Evolutionary conservation across 768 basidiomycete genomes (phyloP).

Genomic region (Myochromella boudieri): DNA sequence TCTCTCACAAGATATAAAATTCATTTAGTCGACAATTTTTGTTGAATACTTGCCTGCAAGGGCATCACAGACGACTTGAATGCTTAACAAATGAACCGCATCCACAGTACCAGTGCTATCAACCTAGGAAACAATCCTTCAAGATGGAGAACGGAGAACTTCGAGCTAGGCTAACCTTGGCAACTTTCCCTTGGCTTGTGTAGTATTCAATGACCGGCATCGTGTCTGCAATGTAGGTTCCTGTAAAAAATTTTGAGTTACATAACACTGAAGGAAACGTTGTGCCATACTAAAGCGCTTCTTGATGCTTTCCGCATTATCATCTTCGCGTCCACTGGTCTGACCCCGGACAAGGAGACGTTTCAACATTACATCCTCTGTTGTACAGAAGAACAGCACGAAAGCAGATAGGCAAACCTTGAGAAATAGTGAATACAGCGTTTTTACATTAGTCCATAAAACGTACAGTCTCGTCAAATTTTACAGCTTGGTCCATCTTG

Average conservation of each 20-base stretch:
- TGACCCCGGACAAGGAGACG: constrained; percentile 88
- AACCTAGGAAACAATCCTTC: constrained; percentile 41
- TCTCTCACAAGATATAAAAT: neutral
- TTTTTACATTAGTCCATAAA: neutral
- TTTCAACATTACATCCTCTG: constrained; percentile 82
- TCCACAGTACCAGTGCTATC: constrained; percentile 50
- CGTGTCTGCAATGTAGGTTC: constrained; percentile 81
- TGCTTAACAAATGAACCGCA: constrained; percentile 35
- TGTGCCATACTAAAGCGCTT: constrained; percentile 85
- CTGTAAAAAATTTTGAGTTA: constrained; percentile 36
- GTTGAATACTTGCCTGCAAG: constrained; percentile 22
- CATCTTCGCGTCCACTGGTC: constrained; percentile 94
- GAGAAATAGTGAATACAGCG: constrained; percentile 3
- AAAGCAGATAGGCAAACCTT: constrained; percentile 81
- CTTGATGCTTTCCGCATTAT: constrained; percentile 91
- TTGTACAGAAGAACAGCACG: constrained; percentile 85
- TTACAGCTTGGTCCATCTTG: constrained; percentile 96
- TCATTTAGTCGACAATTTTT: too few relatives aligned
- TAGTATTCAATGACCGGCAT: constrained; percentile 96
- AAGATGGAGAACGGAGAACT: neutral
- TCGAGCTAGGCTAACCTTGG: constrained; percentile 56
- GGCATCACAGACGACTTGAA: constrained; percentile 41
- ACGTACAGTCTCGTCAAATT: constrained; percentile 83
- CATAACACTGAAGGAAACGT: neutral
- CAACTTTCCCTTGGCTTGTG: constrained; percentile 62